A percentile compares a stretch with the other conserved stretches of the same genome.
phyloP scores from a whole-genome alignment of 2,329 filamentous ascomycete genomes.

The Fusarium sp. region DNA sequence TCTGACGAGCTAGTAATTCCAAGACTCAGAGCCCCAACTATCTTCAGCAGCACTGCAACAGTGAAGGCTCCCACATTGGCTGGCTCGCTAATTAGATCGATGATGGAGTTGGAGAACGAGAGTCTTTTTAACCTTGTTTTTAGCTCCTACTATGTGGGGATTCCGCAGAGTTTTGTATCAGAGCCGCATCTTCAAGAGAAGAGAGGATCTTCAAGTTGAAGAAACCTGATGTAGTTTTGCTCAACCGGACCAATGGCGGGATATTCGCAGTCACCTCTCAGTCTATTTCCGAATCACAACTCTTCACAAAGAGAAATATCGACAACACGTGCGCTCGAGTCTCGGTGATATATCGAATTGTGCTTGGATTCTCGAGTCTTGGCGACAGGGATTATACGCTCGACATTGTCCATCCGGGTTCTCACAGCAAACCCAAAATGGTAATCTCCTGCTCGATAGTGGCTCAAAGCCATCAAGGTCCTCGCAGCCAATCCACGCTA shows the following conservation, averaged over 20 bases:
- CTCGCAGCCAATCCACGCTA: conserved; percentile 38
- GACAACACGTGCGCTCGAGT: conserved; percentile 17
- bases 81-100: neutral
- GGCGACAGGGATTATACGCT: conserved; percentile 31
- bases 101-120: neutral
- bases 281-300: neutral
- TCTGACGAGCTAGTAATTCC: conserved; percentile 3
- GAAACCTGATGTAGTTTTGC: neutral
- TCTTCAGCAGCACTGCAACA: neutral
- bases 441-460: conserved; percentile 29
- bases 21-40: neutral
- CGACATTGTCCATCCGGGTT: conserved; percentile 38
- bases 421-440: conserved; percentile 30
- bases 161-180: conserved; percentile 2
- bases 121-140: conserved; percentile 38
- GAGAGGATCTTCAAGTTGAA: neutral
- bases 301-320: neutral
- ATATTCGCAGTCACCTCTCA: neutral
- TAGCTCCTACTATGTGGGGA: conserved; percentile 17
- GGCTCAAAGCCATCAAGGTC: conserved; percentile 30
- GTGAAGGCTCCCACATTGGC: neutral
- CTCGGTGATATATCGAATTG: neutral
- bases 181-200: conserved; percentile 19
- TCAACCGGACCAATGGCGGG: neutral
- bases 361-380: conserved; percentile 23